phyloP scores from a whole-genome alignment of 371 early-diverging fungal species.

The Mucor plumbeus region DNA sequence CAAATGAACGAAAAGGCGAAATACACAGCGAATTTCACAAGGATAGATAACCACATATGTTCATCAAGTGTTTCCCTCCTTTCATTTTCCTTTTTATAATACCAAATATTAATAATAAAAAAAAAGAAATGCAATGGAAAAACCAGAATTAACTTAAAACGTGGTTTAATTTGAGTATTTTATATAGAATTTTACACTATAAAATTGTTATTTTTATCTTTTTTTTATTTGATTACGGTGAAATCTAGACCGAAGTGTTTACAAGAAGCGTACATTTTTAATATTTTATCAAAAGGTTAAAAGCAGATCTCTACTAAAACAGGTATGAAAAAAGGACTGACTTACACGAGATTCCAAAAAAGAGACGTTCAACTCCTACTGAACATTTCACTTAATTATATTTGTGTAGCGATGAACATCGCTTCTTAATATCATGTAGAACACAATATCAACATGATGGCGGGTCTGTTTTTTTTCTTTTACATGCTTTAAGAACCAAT shows the following conservation, averaged over 20 bases:
- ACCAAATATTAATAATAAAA: not conserved
- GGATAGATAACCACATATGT: not conserved
- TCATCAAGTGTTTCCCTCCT: too few species aligned
- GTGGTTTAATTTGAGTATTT: slow-evolving; percentile 1
- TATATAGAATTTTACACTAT: slow-evolving; percentile 1
- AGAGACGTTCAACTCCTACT: slow-evolving; percentile 25
- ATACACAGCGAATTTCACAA: not conserved
- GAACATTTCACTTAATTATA: slow-evolving; percentile 33
- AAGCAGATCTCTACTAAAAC: slow-evolving; percentile 17
- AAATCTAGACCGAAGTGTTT: slow-evolving; percentile 7
- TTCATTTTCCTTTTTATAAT: too few species aligned
- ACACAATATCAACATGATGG: not conserved
- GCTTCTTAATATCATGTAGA: not conserved
- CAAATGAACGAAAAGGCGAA: not conserved
- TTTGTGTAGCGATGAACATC: slow-evolving; percentile 28
- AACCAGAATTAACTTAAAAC: not conserved
- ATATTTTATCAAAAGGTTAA: not conserved
- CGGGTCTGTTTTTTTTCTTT: slow-evolving; percentile 15
- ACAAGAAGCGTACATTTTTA: not conserved
- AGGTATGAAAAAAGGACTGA: not conserved
- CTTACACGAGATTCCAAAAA: slow-evolving; percentile 26
- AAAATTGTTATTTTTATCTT: not conserved
- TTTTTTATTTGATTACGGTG: not conserved
- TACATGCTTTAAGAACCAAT: slow-evolving; percentile 4
- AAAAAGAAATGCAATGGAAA: not conserved